A percentile compares a stretch with the other conserved stretches of the same genome.
These are phyloP conservation scores for Kazachstania bromeliacearum DNA, from an alignment of 805 yeast species.

Conservation along the genomic window DNA sequence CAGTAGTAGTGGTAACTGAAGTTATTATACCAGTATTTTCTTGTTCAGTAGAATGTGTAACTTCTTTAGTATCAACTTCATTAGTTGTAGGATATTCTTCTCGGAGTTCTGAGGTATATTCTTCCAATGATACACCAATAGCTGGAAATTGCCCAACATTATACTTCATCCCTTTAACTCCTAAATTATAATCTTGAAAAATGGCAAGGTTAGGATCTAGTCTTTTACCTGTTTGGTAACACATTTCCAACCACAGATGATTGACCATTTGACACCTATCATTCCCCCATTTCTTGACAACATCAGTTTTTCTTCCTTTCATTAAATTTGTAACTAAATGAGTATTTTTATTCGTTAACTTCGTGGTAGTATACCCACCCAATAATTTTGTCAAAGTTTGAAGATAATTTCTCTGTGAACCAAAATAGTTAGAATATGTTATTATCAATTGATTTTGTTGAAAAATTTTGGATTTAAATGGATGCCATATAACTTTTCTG, in stretches of 20 bases:
- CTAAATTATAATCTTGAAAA: slow-evolving; percentile 7
- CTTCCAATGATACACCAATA: too few relatives aligned
- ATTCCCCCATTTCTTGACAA: slow-evolving; percentile 57
- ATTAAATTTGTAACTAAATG: slow-evolving; percentile 62
- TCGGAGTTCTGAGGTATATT: too few relatives aligned
- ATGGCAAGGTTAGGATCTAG: slow-evolving; percentile 1
- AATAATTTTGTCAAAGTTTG: slow-evolving; percentile 50
- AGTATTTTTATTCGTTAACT: slow-evolving; percentile 54
- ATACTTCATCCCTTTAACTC: slow-evolving; percentile 8
- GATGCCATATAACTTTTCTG: slow-evolving; percentile 56
- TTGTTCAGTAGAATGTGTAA: background rate
- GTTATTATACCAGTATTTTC: slow-evolving; percentile 1
- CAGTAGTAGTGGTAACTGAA: too few relatives aligned
- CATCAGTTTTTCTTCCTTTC: slow-evolving; percentile 63
- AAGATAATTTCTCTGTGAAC: slow-evolving; percentile 71
- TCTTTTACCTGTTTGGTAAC: slow-evolving; percentile 32
- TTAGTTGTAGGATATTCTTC: too few relatives aligned
- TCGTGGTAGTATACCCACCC: slow-evolving; percentile 71
- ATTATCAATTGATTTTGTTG: slow-evolving; percentile 48
- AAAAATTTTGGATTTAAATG: slow-evolving; percentile 40
- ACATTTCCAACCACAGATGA: slow-evolving; percentile 84
- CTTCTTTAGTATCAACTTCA: too few relatives aligned
- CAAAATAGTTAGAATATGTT: slow-evolving; percentile 72
- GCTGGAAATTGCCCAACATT: slow-evolving; percentile 14
- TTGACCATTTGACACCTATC: slow-evolving; percentile 43